Base-by-base conservation (phyloP, 106 monocot genomes). In the Apostasia shenzhenica region DNA sequence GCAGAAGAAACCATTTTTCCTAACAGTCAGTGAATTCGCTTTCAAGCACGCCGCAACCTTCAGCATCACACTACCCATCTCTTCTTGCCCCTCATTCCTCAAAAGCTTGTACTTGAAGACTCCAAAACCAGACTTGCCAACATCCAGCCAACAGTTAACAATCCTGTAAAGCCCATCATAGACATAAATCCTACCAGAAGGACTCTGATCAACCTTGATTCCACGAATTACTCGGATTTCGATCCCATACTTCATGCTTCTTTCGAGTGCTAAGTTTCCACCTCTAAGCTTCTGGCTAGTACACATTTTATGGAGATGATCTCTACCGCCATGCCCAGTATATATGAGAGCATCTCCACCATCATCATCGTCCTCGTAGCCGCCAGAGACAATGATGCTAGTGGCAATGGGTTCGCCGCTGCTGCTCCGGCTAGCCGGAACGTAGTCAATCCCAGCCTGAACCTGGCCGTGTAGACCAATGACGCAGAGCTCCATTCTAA, bases 401-500 rank as follows among this genome's bases (percentile, higher is more conserved):
- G 78, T 83, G 48, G 82, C 78, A 45, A 83, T 68, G 48, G 77
- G 78, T 74, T 78, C 74, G 9, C 74, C 70, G 26, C 44, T 56
- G 48, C 55, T 6, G 44, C 44, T 61, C 48, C 55, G 64, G 14
- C 45, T 59, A 0, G 71, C 78, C 0, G 78, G 57, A 10, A 83
- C 82, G 66, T 75, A 78, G 61, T 83, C 82, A 61, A 83, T 83
- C 1, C 90, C 90, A 1, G 86, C 90, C 79, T 91, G 90, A 0
- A 81, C 70, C 71, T 86, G 90, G 8, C 90, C 90, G 37, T 91
- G 90, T 52, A 91, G 60, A 2, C 90, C 90, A 6, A 91, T 3
- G 4, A 91, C 76, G 71, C 81, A 84, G 48, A 91, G 70, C 74
- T 91, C 90, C 76, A 83, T 77, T 8, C 90, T 66, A 68, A 72